Base-by-base conservation (phyloP, 768 basidiomycete species). In the Suillus clintonianus region DNA sequence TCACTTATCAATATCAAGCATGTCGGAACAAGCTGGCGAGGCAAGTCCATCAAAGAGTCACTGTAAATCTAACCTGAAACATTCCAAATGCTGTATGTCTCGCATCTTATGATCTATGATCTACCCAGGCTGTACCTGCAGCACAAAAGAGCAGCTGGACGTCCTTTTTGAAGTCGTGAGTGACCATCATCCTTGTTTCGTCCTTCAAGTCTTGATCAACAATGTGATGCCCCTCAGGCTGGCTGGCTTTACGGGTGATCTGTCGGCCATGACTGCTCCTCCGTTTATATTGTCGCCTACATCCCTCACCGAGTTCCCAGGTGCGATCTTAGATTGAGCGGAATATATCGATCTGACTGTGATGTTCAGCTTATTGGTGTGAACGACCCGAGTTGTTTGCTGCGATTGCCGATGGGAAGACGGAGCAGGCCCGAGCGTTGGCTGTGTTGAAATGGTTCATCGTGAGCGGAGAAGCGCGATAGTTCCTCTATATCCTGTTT, bases 371-470 rank as follows among this genome's bases (percentile, higher is more conserved):
- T 0, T 97, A 99, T 77, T 99, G 97, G 97, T 94, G 95, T 72
- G 97, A 99, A 75, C 91, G 92, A 58, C 95, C 95, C 32, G 89
- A 89, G 60, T 80, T 95, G 60, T 98, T 99, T 71, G 87, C 95
- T 4, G 87, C 86, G 24, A 98, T 98, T 73, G 86, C 89, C 22
- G 88, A 89, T 68, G 94, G 89, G 5, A 82, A 81, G 72, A 86
- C 85, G 14, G 85, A 88, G 36, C 89, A 95, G 74, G 87, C 88
- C 2, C 83, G 95, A 57, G 83, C 88, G 3, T 80, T 92, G 59
- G 85, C 88, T 7, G 94, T 98, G n/a, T 82, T 98, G 51, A 86
- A 85, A 70, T 99, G 97, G 97, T 99, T 99, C 79, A 92, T 99
- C 71, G 90, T 92, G 68, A 69, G 89, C 80, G 10, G 24, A 27